Conservation (phyloP, 2,329 filamentous ascomycete species). For the Penicillium janthinellum region DNA sequence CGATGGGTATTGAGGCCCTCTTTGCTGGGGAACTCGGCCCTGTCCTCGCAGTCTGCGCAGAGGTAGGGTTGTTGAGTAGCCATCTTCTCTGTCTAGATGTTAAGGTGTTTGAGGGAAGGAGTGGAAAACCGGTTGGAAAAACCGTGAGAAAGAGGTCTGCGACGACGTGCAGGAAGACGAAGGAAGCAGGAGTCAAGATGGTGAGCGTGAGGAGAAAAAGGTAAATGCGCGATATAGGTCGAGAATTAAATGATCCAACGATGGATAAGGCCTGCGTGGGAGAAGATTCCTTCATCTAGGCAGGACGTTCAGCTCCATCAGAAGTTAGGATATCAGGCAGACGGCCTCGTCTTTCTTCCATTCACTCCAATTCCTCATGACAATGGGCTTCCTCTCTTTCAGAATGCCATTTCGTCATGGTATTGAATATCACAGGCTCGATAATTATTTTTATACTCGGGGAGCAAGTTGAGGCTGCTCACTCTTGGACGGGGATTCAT, state of each 20-base stretch:
- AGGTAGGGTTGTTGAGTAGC: no score
- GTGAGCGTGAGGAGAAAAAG: background rate
- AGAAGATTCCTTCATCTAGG: background rate
- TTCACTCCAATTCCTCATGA: background rate
- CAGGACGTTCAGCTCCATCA: background rate
- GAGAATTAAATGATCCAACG: no score
- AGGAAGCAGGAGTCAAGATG: no score
- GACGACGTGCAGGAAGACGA: no score
- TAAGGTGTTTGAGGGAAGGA: no score
- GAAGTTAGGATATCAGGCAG: background rate
- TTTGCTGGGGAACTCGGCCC: no score
- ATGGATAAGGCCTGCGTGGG: background rate
- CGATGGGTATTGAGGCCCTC: no score
- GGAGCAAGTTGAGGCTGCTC: background rate
- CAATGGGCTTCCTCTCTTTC: background rate
- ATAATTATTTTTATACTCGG: no score
- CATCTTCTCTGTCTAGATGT: no score
- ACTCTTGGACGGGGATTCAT: background rate
- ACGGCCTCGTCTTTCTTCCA: background rate
- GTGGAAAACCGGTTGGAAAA: no score
- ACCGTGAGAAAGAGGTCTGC: no score
- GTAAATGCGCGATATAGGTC: background rate
- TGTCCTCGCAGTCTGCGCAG: no score
- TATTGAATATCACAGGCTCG: background rate
- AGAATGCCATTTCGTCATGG: background rate